These are phyloP conservation scores for Suillus subalutaceus DNA, from an alignment of 768 basidiomycete genomes.

Conservation along the genomic window DNA sequence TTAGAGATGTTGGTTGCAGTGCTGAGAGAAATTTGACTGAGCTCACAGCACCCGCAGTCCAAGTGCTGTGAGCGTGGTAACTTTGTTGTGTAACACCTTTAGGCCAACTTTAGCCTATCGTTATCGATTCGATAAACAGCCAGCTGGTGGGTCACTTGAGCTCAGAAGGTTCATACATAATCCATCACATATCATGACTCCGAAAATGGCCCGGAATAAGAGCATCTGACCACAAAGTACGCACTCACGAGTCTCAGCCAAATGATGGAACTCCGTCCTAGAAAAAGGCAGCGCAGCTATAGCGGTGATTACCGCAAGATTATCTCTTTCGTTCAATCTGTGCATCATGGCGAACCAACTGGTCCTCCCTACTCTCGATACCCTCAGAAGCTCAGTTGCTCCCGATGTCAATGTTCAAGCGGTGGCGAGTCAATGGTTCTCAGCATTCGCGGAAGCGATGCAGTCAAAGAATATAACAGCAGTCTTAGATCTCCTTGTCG, in stretches of 20 bases:
- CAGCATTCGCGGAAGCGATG: conserved; percentile 38
- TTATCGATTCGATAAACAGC: not conserved
- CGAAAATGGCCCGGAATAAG: not conserved
- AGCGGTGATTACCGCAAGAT: not conserved
- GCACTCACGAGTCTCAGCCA: not conserved
- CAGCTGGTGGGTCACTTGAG: conserved; percentile 1
- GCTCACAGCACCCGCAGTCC: not conserved
- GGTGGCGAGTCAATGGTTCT: conserved; percentile 45
- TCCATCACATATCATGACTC: not conserved
- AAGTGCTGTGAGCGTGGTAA: not conserved
- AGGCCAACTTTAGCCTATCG: not conserved
- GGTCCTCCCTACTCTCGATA: conserved; percentile 27
- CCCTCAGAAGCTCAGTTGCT: conserved; percentile 27
- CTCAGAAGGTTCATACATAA: not conserved
- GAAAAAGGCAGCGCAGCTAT: not conserved
- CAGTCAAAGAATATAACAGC: conserved; percentile 36
- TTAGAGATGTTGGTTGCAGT: not conserved
- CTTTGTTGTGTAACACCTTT: not conserved
- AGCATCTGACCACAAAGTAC: not conserved
- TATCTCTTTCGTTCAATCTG: not conserved
- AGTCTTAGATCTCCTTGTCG: conserved; percentile 37
- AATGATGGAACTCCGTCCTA: not conserved
- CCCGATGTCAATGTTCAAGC: conserved; percentile 38
- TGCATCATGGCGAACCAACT: conserved; percentile 1
- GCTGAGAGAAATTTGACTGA: not conserved